Evolutionary conservation across 176 grass and related monocot species (phyloP).

Genomic region (Aegilops sharonensis): DNA sequence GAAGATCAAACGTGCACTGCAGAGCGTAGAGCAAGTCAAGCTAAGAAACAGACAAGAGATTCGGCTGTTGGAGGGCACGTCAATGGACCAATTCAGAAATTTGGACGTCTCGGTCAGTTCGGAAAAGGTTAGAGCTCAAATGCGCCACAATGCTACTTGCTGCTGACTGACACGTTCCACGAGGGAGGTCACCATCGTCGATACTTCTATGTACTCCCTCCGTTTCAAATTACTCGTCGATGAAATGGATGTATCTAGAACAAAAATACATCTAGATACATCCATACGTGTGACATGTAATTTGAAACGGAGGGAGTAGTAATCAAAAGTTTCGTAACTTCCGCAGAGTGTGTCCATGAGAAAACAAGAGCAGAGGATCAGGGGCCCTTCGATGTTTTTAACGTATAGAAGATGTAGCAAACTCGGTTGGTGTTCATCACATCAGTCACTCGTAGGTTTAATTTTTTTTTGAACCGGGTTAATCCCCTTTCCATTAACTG

Average conservation of each 20-base stretch:
- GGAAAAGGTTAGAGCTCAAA: not conserved
- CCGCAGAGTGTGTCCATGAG: too few relatives aligned
- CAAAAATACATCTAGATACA: too few relatives aligned
- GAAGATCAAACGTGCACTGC: not conserved
- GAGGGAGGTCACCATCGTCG: not conserved
- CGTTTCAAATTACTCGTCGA: too few relatives aligned
- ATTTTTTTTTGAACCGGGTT: too few relatives aligned
- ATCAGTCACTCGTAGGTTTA: not conserved
- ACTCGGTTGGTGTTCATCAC: not conserved
- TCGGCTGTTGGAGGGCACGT: not conserved
- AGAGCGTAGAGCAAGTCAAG: constrained; percentile 32
- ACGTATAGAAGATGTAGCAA: too few relatives aligned
- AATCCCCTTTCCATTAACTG: too few relatives aligned
- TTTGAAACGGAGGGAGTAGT: too few relatives aligned
- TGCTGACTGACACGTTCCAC: not conserved
- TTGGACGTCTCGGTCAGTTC: not conserved
- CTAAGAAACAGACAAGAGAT: not conserved
- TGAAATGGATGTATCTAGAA: too few relatives aligned
- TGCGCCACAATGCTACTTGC: not conserved
- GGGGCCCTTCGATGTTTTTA: too few relatives aligned
- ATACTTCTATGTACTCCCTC: not conserved
- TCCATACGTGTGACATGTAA: too few relatives aligned
- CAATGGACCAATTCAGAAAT: not conserved
- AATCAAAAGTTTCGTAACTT: too few relatives aligned
- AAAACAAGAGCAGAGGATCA: too few relatives aligned